Percentiles rank a stretch among this genome's conserved stretches.
Conservation (phyloP, 345 rosid species). For the Populus euphratica region DNA sequence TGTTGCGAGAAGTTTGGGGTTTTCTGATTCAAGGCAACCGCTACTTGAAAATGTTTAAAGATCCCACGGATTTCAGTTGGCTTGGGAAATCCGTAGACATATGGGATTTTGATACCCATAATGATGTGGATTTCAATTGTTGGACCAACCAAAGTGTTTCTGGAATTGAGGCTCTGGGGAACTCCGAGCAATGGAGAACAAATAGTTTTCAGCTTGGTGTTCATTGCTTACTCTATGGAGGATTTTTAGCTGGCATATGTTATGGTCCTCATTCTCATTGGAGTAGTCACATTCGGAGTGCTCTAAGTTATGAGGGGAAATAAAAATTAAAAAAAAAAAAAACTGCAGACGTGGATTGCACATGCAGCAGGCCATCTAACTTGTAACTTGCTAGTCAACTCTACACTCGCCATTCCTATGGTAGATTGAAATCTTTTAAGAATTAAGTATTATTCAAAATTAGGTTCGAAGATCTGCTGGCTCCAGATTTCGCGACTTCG, state of each 20-base stretch:
- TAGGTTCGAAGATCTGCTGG: too few species aligned
- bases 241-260: slow-evolving; percentile 41
- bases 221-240: slow-evolving; percentile 61
- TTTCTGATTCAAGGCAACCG: slow-evolving; percentile 38
- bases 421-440: too few species aligned
- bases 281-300: slow-evolving; percentile 3
- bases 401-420: too few species aligned
- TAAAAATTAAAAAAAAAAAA: not conserved
- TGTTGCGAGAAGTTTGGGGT: slow-evolving; percentile 42
- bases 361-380: too few species aligned
- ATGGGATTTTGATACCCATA: slow-evolving; percentile 1
- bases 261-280: slow-evolving; percentile 29
- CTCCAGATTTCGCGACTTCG: too few species aligned
- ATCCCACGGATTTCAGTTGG: slow-evolving; percentile 46
- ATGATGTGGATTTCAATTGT: slow-evolving; percentile 3
- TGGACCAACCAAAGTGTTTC: slow-evolving; percentile 1
- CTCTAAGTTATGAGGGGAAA: slow-evolving; percentile 1
- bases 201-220: slow-evolving; percentile 44
- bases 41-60: slow-evolving; percentile 38
- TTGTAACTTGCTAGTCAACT: too few species aligned
- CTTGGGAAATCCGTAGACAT: slow-evolving; percentile 5
- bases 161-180: slow-evolving; percentile 15
- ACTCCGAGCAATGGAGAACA: slow-evolving; percentile 20
- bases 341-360: too few species aligned
- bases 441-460: too few species aligned